Base-by-base conservation (phyloP, 129 eudicot species). In the Arctium lappa region DNA sequence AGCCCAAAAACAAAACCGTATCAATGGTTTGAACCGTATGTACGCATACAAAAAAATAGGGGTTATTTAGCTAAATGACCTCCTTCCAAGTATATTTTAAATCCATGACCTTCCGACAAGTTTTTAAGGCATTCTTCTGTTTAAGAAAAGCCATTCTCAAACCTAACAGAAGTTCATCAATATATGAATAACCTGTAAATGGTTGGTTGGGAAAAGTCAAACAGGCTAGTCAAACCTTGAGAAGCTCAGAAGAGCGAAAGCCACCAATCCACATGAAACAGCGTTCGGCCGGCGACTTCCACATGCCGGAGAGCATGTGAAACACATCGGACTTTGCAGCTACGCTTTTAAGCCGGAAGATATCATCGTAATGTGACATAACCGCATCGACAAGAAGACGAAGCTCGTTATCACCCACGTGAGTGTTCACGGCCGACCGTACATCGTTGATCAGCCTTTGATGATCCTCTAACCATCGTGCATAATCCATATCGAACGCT, bases 191-290 rank as follows among this genome's bases (percentile, higher is more conserved):
- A 22, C 27, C 27, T 22, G 27, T 22, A 46, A 9, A 11, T 2
- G 0, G 71, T 62, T 72, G 66, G 31, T 16, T 0, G 0, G 16
- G 32, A 60, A 42, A 30, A n/a, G n/a, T 53, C 74, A 72, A 79
- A 79, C 6, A 44, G 5, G 53, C 7, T 32, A 37, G 79, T 72
- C 87, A 79, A 84, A 93, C 99, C 98, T 96, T 96, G 70, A 96
- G 99, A 83, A 93, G 87, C 76, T 96, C 99, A 0, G 99, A 96
- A 33, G 97, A 93, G 34, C 97, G 98, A 79, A 93, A 96, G 10
- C 99, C 99, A 8, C 99, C 99, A 15, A 96, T 87, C 99, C 99
- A 96, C 99, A 96, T 89, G 90, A 96, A 96, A 79, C 96, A 96
- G 74, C 98, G 89, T 79, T 96, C 99, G 8, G 92, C 99, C 13